Conservation (phyloP, 805 yeast species). For the Yarrowia sp. region DNA sequence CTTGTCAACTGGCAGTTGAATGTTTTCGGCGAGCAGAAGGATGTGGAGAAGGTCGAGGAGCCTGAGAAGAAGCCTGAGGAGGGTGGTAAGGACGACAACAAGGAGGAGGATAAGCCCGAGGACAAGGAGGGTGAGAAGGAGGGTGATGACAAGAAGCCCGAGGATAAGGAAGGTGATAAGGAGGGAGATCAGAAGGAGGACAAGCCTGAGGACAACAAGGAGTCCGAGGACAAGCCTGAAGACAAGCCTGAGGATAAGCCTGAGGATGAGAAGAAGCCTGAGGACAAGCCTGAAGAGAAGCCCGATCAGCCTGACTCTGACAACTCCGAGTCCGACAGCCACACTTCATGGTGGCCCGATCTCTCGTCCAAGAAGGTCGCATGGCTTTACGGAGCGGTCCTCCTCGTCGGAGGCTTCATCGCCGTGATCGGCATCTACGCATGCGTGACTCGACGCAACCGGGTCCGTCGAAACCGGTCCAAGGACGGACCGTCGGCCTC, state of each 20-base stretch:
- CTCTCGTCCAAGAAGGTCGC: slow-evolving; percentile 33
- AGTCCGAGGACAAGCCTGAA: slow-evolving; percentile 32
- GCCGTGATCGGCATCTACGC: slow-evolving; percentile 39
- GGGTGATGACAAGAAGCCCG: slow-evolving; percentile 34
- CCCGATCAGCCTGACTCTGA: slow-evolving; percentile 55
- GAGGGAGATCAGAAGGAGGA: not conserved
- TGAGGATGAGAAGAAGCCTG: slow-evolving; percentile 26
- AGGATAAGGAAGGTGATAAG: slow-evolving; percentile 57
- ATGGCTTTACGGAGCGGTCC: slow-evolving; percentile 42
- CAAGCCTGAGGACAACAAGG: not conserved
- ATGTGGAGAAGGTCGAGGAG: slow-evolving; percentile 46
- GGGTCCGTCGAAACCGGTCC: slow-evolving; percentile 20
- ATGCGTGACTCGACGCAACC: slow-evolving; percentile 44
- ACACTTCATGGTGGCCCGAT: slow-evolving; percentile 9
- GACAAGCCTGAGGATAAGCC: slow-evolving; percentile 40
- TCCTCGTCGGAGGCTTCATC: slow-evolving; percentile 48
- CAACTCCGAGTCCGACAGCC: not conserved
- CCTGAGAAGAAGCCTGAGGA: slow-evolving; percentile 40
- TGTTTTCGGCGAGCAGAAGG: slow-evolving; percentile 77
- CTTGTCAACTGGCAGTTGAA: slow-evolving; percentile 73
- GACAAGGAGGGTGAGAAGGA: slow-evolving; percentile 35
- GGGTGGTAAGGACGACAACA: slow-evolving; percentile 26
- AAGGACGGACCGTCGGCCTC: slow-evolving; percentile 25
- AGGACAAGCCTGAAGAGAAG: slow-evolving; percentile 39
- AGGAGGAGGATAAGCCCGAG: slow-evolving; percentile 58